Evolutionary conservation across 2,329 filamentous ascomycete genomes (phyloP), one percentile per base, ranked within the genome.

Genomic region (Cladosporium cucumerinum): DNA sequence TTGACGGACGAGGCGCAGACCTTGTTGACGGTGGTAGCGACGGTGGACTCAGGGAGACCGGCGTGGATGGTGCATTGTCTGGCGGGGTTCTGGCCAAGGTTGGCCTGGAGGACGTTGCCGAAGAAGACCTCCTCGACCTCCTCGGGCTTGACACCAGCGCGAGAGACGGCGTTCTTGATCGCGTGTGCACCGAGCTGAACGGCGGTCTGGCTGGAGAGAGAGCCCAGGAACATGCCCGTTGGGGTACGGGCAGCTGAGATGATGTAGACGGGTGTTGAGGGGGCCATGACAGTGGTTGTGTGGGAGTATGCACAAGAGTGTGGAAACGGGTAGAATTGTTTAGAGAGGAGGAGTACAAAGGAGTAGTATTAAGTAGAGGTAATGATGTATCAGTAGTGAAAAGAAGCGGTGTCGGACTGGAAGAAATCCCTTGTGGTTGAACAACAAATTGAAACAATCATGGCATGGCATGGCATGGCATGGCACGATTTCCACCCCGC

Each of bases 41-140:
- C 86, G 69, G 90, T 91, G 63, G 86, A 85, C 69, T 96, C 85
- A 63, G 87, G 82, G 69, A 99, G 91, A 68, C 95, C 95, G 74
- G 92, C 95, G 73, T 89, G 87, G 75, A 99, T 86, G 73, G 93
- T 92, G 80, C 91, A 96, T 83, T 99, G 95, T 75, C 95, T 89
- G 72, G 95, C 93, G 70, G 96, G 95, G 77, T 96, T 96, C 82
- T 99, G 95, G 69, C 95, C 95, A 72, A 98, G 86, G 79, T 94
- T 93, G 78, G 94, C 95, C 66, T 93, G 96, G 74, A 99, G 86
- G 71, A 99, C 95, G 84, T 99, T 99, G 79, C 95, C 95, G 77
- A 97, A 96, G 84, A 95, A 96, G 76, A 99, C 92, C 79, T 99
- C 95, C 77, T 99, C 88, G 65, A 99, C 91, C 77, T 96, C 87